phyloP scores from a whole-genome alignment of 2,329 filamentous ascomycete genomes.

The Pseudocercospora fijiensis region DNA sequence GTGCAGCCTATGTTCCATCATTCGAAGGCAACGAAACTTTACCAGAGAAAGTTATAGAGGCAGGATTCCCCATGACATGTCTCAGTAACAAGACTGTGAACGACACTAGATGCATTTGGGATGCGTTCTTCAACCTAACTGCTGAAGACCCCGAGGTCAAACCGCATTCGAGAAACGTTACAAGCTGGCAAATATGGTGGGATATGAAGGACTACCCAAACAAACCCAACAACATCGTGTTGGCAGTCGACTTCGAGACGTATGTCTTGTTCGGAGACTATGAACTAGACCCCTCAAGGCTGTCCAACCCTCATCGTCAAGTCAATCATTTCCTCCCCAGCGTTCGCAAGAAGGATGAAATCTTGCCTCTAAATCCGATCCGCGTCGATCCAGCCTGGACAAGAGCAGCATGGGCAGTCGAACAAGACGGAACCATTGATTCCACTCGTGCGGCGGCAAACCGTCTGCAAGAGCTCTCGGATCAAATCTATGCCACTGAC shows the following conservation, averaged over 20 bases:
- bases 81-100: background rate
- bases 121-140: conserved; percentile 13
- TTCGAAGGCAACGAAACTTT: background rate
- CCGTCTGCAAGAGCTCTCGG: background rate
- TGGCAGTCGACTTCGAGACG: conserved; percentile 18
- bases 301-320: conserved; percentile 18
- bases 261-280: conserved; percentile 27
- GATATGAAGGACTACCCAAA: conserved; percentile 11
- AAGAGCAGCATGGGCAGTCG: conserved; percentile 32
- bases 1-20: conserved; percentile 22
- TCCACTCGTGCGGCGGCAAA: conserved; percentile 7
- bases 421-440: conserved; percentile 10
- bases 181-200: background rate
- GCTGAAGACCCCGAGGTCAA: background rate
- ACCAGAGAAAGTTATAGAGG: background rate
- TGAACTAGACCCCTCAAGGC: conserved; percentile 22
- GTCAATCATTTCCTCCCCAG: background rate
- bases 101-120: conserved; percentile 16
- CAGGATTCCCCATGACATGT: conserved; percentile 11
- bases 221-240: background rate
- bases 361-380: background rate
- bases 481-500: conserved; percentile 3
- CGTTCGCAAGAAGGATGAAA: background rate
- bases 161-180: conserved; percentile 1
- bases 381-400: conserved; percentile 32